Percentiles rank a stretch among this genome's conserved stretches.
phyloP scores from a whole-genome alignment of 1,284 basidiomycete species.

The Malassezia vespertilionis region DNA sequence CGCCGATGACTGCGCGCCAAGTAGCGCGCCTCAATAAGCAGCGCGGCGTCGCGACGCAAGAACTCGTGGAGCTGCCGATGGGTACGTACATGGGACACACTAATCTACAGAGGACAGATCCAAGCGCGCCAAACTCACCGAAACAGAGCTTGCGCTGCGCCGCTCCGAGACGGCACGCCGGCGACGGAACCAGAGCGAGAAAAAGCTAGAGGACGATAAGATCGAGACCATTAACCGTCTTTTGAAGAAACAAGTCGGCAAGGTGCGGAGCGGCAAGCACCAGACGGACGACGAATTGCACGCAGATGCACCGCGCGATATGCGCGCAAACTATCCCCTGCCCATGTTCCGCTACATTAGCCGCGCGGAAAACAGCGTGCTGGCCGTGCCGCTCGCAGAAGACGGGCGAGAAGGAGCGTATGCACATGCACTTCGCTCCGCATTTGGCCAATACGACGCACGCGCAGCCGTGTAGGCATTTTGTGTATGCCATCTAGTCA shows the following conservation, averaged over 20 bases:
- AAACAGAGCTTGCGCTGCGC: slow-evolving; percentile 66
- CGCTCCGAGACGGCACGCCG: slow-evolving; percentile 76
- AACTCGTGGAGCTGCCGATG: slow-evolving; percentile 34
- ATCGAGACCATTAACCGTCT: slow-evolving; percentile 73
- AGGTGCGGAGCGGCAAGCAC: slow-evolving; percentile 22
- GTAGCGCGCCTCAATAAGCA: slow-evolving; percentile 26
- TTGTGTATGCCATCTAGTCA: too few relatives aligned
- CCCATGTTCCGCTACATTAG: slow-evolving; percentile 21
- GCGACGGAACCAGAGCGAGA: slow-evolving; percentile 71
- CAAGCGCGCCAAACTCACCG: slow-evolving; percentile 60
- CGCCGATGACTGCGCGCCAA: slow-evolving; percentile 40
- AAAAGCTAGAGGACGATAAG: slow-evolving; percentile 85
- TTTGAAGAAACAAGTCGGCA: slow-evolving; percentile 58
- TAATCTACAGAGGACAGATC: slow-evolving; percentile 46
- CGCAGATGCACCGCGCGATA: slow-evolving; percentile 5
- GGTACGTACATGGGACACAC: slow-evolving; percentile 10
- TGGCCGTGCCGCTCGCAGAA: slow-evolving; percentile 17
- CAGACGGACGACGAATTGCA: slow-evolving; percentile 1
- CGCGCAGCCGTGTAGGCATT: slow-evolving; percentile 4
- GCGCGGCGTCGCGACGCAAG: slow-evolving; percentile 19
- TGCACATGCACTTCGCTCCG: slow-evolving; percentile 11
- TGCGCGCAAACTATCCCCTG: slow-evolving; percentile 4
- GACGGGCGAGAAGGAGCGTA: slow-evolving; percentile 6
- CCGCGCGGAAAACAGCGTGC: slow-evolving; percentile 8
- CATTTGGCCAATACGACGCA: slow-evolving; percentile 8